phyloP scores from a whole-genome alignment of 2,329 filamentous ascomycete species.

The Calonectria crousiana region DNA sequence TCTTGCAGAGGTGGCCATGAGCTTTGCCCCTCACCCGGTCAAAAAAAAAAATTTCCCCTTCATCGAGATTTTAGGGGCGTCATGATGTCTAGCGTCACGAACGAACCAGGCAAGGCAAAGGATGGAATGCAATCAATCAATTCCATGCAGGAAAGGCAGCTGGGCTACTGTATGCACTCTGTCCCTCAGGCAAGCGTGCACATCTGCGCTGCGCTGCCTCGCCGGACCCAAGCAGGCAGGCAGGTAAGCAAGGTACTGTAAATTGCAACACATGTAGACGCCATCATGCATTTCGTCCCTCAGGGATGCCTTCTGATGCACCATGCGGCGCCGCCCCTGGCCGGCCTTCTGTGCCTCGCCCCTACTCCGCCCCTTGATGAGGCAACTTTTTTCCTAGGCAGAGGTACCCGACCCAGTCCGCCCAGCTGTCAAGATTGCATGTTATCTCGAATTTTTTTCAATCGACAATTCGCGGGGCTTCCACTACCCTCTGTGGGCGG shows the following conservation, averaged over 20 bases:
- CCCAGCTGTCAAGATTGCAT: conserved; percentile 28
- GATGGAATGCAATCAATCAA: not conserved
- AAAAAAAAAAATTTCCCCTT: not conserved
- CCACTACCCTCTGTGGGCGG: conserved; percentile 38
- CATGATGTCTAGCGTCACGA: conserved; percentile 11
- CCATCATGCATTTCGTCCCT: conserved; percentile 1
- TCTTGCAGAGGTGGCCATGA: not conserved
- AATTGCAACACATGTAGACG: not conserved
- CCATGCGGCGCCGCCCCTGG: conserved; percentile 14
- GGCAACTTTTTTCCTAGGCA: conserved; percentile 1
- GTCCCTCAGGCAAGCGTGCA: not conserved
- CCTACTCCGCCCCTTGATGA: not conserved
- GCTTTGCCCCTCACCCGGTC: not conserved
- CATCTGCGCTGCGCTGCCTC: not conserved
- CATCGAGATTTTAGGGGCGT: conserved; percentile 5
- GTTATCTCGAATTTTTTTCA: conserved; percentile 25
- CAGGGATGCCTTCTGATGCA: conserved; percentile 3
- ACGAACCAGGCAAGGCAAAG: not conserved
- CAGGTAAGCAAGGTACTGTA: not conserved
- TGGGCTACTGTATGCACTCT: not conserved
- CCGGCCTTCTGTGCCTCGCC: not conserved
- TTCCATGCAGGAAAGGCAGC: not conserved
- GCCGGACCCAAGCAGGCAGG: not conserved
- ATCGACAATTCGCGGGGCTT: conserved; percentile 39
- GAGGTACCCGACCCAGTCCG: conserved; percentile 1